phyloP scores from a whole-genome alignment of 768 basidiomycete species.

The Tylopilus felleus region DNA sequence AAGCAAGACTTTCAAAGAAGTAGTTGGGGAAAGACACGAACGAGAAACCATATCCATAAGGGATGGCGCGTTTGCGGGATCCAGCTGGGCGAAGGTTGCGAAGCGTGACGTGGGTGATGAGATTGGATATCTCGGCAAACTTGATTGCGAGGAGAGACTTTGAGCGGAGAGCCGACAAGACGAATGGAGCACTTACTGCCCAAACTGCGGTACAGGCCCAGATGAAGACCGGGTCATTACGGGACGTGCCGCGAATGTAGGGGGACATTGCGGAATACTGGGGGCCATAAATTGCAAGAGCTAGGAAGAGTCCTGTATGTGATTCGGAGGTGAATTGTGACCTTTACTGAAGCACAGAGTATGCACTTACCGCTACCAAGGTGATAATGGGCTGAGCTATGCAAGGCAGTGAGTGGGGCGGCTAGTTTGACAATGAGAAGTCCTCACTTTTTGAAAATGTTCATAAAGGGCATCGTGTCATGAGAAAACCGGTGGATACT shows the following conservation, averaged over 20 bases:
- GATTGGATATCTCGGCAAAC: constrained; percentile 85
- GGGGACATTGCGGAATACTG: constrained; percentile 66
- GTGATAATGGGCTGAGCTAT: constrained; percentile 88
- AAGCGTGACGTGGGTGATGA: constrained; percentile 77
- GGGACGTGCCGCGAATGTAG: constrained; percentile 56
- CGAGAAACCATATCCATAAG: constrained; percentile 89
- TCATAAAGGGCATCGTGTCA: constrained; percentile 84
- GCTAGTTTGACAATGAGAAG: background rate
- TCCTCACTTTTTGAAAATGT: constrained; percentile 89
- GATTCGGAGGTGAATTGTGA: constrained; percentile 1
- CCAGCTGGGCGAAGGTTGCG: constrained; percentile 81
- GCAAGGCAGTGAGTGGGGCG: constrained; percentile 1
- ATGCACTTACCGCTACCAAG: constrained; percentile 55
- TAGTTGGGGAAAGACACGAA: constrained; percentile 92
- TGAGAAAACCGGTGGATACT: constrained; percentile 95
- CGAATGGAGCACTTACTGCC: constrained; percentile 53
- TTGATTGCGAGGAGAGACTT: constrained; percentile 29
- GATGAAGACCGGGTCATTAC: constrained; percentile 67
- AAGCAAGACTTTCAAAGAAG: constrained; percentile 81
- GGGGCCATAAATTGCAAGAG: constrained; percentile 78
- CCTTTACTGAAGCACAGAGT: background rate
- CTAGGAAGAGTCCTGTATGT: constrained; percentile 62
- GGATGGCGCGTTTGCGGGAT: constrained; percentile 76
- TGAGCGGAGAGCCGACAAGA: background rate
- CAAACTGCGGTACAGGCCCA: constrained; percentile 63